A percentile compares a stretch with the other conserved stretches of the same genome.
Evolutionary conservation across 371 early-diverging fungal species (phyloP).

Genomic region (Rhizopus delemar): DNA sequence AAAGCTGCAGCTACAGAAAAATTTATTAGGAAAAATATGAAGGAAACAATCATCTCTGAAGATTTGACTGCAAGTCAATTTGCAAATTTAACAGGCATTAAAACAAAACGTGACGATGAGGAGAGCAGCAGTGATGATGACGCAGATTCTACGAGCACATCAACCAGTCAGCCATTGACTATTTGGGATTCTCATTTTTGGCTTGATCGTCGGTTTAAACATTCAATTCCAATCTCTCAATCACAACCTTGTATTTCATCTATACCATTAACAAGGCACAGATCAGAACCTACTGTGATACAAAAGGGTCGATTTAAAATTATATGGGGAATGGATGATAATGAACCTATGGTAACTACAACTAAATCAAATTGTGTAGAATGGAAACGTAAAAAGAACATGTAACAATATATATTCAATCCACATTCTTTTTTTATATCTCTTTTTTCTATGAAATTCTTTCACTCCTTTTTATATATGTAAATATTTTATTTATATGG

Average conservation of each 20-base stretch:
- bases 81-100: constrained; percentile 29
- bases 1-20: constrained; percentile 34
- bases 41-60: constrained; percentile 19
- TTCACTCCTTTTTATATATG: background rate
- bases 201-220: constrained; percentile 9
- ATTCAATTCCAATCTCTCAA: background rate
- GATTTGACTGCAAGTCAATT: constrained; percentile 32
- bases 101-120: constrained; percentile 13
- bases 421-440: background rate
- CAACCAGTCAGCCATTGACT: constrained; percentile 1
- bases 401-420: background rate
- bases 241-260: constrained; percentile 8
- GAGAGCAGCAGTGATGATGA: constrained; percentile 5
- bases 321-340: constrained; percentile 33
- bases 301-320: constrained; percentile 50
- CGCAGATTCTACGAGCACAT: constrained; percentile 6
- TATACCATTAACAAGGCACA: constrained; percentile 8
- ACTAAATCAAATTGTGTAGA: constrained; percentile 19
- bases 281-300: constrained; percentile 27
- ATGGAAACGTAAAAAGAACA: constrained; percentile 26
- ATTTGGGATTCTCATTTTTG: constrained; percentile 37
- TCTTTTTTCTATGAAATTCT: background rate
- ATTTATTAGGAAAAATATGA: constrained; percentile 11
- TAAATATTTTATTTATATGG: background rate
- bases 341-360: constrained; percentile 1